A percentile compares a stretch with the other conserved stretches of the same genome.
phyloP scores from a whole-genome alignment of 768 basidiomycete genomes.

The Phlegmacium glaucopus region DNA sequence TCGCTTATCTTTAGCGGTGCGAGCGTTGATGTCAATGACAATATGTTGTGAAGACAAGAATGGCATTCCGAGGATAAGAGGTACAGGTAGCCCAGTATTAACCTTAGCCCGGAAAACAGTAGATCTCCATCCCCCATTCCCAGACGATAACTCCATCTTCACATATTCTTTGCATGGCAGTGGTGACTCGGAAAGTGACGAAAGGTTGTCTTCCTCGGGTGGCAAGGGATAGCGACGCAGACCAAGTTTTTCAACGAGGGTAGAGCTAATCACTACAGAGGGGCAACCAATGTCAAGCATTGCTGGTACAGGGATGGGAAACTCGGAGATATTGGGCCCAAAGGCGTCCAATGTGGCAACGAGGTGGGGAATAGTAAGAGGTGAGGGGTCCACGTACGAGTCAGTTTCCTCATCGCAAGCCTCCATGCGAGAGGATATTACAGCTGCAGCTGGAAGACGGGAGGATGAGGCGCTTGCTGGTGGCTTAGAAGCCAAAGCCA shows the following conservation, averaged over 20 bases:
- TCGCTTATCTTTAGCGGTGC: constrained; percentile 14
- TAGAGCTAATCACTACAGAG: constrained; percentile 17
- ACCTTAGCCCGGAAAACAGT: constrained; percentile 15
- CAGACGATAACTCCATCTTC: constrained; percentile 8
- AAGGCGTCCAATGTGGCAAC: background rate
- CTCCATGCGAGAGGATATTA: background rate
- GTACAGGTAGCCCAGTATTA: constrained; percentile 13
- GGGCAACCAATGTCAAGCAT: constrained; percentile 19
- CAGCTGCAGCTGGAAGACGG: background rate
- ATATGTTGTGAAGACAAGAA: constrained; percentile 16
- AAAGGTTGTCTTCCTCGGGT: constrained; percentile 19
- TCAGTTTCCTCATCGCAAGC: constrained; percentile 1
- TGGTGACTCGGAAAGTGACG: constrained; percentile 9
- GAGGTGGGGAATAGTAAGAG: background rate
- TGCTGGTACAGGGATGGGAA: constrained; percentile 1
- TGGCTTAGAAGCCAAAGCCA: background rate
- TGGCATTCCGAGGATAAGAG: constrained; percentile 21
- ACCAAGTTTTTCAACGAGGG: constrained; percentile 9
- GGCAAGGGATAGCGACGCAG: constrained; percentile 8
- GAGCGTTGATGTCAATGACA: constrained; percentile 11
- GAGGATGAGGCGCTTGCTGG: background rate
- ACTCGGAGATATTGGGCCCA: background rate
- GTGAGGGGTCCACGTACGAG: constrained; percentile 1
- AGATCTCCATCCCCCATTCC: constrained; percentile 17
- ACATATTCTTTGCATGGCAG: constrained; percentile 17